A percentile compares a stretch with the other conserved stretches of the same genome.
These are phyloP conservation scores for Pseudopediastrum boryanum DNA, from an alignment of 139 green algal species.

Conservation along the genomic window DNA sequence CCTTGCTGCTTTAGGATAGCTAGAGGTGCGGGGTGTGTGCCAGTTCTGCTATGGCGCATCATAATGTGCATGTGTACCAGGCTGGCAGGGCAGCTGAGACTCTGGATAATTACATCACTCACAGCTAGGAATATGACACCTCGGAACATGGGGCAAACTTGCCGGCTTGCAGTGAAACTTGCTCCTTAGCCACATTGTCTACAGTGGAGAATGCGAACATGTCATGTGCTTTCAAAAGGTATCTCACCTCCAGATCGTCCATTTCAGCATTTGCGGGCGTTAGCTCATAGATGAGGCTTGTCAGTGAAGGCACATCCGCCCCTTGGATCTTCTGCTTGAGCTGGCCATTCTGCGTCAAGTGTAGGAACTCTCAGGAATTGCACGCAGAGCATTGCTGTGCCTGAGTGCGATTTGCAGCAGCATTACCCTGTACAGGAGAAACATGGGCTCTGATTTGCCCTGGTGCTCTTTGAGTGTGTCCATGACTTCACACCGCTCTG, in stretches of 20 bases:
- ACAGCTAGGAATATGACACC: background rate
- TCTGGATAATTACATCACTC: no score
- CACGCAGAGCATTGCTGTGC: background rate
- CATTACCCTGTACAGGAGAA: conserved; percentile 66
- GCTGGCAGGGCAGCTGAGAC: background rate
- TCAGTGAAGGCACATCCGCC: conserved; percentile 58
- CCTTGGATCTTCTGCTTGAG: conserved; percentile 62
- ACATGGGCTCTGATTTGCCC: conserved; percentile 65
- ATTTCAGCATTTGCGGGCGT: conserved; percentile 62
- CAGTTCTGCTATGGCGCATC: no score
- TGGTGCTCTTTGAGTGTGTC: conserved; percentile 50
- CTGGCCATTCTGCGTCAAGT: conserved; percentile 60
- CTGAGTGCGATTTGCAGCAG: background rate
- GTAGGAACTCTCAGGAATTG: background rate
- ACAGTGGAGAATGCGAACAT: background rate
- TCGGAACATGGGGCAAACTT: background rate
- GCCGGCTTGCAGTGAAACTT: background rate
- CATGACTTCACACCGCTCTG: conserved; percentile 52
- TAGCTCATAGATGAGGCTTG: conserved; percentile 45
- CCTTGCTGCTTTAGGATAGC: no score
- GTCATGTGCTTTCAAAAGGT: background rate
- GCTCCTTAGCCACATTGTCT: background rate
- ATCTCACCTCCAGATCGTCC: conserved; percentile 67
- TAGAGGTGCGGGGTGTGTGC: no score
- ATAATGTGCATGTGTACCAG: background rate